Evolutionary conservation across 768 basidiomycete genomes (phyloP).

Genomic region (Amyloporia xantha): DNA sequence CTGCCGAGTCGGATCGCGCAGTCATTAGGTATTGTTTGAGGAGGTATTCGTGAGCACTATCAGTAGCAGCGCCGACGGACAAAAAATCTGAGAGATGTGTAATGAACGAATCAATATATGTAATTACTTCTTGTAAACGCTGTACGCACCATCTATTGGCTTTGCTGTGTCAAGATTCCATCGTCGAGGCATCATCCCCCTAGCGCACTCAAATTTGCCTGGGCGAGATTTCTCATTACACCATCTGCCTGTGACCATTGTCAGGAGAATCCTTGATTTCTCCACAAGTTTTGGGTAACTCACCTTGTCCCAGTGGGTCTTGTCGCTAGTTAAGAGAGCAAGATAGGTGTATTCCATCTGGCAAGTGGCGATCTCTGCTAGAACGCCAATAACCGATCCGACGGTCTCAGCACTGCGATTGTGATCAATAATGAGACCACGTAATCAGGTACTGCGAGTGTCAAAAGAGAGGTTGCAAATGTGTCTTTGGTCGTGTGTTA

Average conservation of each 20-base stretch:
- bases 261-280: background rate
- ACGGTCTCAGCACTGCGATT: constrained; percentile 30
- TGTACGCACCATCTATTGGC: constrained; percentile 40
- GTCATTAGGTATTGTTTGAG: constrained; percentile 70
- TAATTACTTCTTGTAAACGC: background rate
- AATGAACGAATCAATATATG: background rate
- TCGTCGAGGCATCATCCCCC: constrained; percentile 59
- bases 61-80: constrained; percentile 60
- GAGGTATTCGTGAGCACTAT: constrained; percentile 74
- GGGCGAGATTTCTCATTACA: constrained; percentile 42
- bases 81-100: constrained; percentile 17
- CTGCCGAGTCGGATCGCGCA: constrained; percentile 50
- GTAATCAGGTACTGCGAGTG: background rate
- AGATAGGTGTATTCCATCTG: constrained; percentile 86
- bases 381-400: constrained; percentile 34
- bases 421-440: background rate
- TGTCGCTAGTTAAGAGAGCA: constrained; percentile 69
- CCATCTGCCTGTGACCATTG: constrained; percentile 34
- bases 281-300: constrained; percentile 8
- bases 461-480: background rate
- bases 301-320: constrained; percentile 52
- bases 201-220: constrained; percentile 37
- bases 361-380: constrained; percentile 79
- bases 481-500: background rate
- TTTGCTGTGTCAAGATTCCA: constrained; percentile 48